These are phyloP conservation scores for Rhizopogon rudus DNA, from an alignment of 768 basidiomycete genomes.

Conservation along the genomic window DNA sequence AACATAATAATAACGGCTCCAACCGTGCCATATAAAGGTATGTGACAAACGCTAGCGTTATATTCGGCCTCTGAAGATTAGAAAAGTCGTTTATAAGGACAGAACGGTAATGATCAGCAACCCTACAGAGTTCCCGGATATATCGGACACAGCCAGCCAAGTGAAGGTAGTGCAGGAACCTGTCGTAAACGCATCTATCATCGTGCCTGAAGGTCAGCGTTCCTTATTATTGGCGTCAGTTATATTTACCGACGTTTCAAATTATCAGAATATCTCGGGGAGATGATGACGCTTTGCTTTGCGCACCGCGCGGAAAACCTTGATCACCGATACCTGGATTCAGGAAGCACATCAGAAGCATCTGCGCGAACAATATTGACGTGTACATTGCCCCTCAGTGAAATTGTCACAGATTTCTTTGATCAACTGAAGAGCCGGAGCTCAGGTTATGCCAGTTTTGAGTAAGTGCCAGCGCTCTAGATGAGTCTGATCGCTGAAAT, in stretches of 20 bases:
- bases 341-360: constrained; percentile 19
- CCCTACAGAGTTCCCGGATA: constrained; percentile 93
- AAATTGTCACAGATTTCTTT: constrained; percentile 95
- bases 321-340: constrained; percentile 81
- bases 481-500: background rate
- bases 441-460: constrained; percentile 89
- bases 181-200: constrained; percentile 88
- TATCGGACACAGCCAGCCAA: constrained; percentile 49
- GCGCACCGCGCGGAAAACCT: constrained; percentile 78
- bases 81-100: constrained; percentile 68
- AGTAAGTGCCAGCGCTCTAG: constrained; percentile 45
- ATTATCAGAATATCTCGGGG: constrained; percentile 78
- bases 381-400: constrained; percentile 82
- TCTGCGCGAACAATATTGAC: constrained; percentile 71
- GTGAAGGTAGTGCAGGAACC: constrained; percentile 87
- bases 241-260: background rate
- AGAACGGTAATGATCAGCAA: constrained; percentile 72
- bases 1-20: constrained; percentile 95
- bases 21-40: constrained; percentile 90
- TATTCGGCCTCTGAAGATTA: constrained; percentile 1
- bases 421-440: constrained; percentile 90
- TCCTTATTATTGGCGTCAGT: background rate
- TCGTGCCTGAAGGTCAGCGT: constrained; percentile 80
- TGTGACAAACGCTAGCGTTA: background rate
- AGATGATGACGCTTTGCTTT: constrained; percentile 94